Evolutionary conservation across 495 filamentous ascomycete species (phyloP).

Genomic region (Rhypophila decipiens): DNA sequence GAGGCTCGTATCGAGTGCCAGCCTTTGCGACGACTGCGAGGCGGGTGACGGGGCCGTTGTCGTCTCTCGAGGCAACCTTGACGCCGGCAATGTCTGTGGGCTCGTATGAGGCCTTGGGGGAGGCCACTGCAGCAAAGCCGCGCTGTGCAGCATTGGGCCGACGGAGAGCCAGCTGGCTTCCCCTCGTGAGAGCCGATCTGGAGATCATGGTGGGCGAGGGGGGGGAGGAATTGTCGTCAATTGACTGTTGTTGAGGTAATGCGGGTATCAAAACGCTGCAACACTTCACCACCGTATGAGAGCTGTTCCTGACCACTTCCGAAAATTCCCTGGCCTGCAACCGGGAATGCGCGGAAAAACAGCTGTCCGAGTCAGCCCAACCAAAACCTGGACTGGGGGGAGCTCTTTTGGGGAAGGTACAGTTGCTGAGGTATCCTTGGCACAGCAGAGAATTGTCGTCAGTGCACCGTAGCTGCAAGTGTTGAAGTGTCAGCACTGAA

Average conservation of each 20-base stretch:
- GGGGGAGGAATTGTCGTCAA: constrained; percentile 45
- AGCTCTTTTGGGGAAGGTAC: neutral
- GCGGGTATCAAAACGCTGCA: too few species aligned
- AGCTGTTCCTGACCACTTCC: constrained; percentile 24
- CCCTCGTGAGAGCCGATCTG: constrained; percentile 69
- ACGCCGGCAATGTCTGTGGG: constrained; percentile 76
- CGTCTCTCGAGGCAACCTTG: constrained; percentile 85
- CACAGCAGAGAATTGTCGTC: too few species aligned
- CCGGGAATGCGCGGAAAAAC: constrained; percentile 23
- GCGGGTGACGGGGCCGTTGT: constrained; percentile 78
- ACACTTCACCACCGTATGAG: constrained; percentile 14
- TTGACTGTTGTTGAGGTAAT: constrained; percentile 40
- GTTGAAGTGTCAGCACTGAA: constrained; percentile 15
- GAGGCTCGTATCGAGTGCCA: constrained; percentile 82
- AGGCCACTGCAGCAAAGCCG: constrained; percentile 74
- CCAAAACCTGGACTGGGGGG: too few species aligned
- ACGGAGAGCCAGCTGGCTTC: constrained; percentile 69
- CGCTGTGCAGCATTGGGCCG: constrained; percentile 54
- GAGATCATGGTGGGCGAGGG: constrained; percentile 74
- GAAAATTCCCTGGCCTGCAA: constrained; percentile 32
- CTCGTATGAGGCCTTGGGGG: constrained; percentile 75
- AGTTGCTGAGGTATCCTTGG: too few species aligned
- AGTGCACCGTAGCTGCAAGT: too few species aligned
- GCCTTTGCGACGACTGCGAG: constrained; percentile 88
- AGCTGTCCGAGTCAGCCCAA: constrained; percentile 14